These are phyloP conservation scores for Paulownia fortunei DNA, from an alignment of 257 asterid species.

Conservation along the genomic window DNA sequence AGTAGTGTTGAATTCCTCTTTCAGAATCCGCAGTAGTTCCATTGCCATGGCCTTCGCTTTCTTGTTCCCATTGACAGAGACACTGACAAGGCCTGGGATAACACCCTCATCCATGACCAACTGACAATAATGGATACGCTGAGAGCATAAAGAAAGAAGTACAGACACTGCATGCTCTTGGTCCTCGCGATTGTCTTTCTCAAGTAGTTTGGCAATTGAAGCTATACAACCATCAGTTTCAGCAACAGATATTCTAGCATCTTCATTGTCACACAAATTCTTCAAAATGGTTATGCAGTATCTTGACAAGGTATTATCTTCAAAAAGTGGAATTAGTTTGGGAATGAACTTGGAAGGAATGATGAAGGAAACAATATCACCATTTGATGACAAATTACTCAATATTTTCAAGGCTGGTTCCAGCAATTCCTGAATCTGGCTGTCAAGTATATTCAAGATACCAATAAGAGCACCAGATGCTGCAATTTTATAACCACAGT, in stretches of 20 bases:
- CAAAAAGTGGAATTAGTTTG: slow-evolving; percentile 55
- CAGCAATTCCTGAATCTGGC: slow-evolving; percentile 48
- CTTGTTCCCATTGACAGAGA: slow-evolving; percentile 65
- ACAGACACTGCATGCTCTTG: slow-evolving; percentile 76
- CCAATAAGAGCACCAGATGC: slow-evolving; percentile 56
- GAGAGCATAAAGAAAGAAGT: slow-evolving; percentile 76
- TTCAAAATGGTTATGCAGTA: slow-evolving; percentile 58
- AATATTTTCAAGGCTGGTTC: slow-evolving; percentile 63
- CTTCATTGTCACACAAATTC: slow-evolving; percentile 48
- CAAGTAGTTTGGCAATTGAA: slow-evolving; percentile 62
- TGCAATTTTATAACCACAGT: slow-evolving; percentile 44
- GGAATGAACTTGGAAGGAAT: slow-evolving; percentile 53
- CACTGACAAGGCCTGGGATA: slow-evolving; percentile 58
- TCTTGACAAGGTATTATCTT: slow-evolving; percentile 44
- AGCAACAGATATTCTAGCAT: slow-evolving; percentile 50
- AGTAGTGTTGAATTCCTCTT: slow-evolving; percentile 41
- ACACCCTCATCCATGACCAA: slow-evolving; percentile 76
- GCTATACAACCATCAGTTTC: slow-evolving; percentile 72
- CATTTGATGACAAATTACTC: slow-evolving; percentile 53
- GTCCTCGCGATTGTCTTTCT: slow-evolving; percentile 52
- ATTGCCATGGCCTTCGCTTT: slow-evolving; percentile 64
- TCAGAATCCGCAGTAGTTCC: slow-evolving; percentile 70
- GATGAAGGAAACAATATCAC: slow-evolving; percentile 39
- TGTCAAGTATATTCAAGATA: slow-evolving; percentile 60
- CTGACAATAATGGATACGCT: slow-evolving; percentile 48